Evolutionary conservation across 371 early-diverging fungal species (phyloP).

Genomic region (Lichtheimia ramosa): DNA sequence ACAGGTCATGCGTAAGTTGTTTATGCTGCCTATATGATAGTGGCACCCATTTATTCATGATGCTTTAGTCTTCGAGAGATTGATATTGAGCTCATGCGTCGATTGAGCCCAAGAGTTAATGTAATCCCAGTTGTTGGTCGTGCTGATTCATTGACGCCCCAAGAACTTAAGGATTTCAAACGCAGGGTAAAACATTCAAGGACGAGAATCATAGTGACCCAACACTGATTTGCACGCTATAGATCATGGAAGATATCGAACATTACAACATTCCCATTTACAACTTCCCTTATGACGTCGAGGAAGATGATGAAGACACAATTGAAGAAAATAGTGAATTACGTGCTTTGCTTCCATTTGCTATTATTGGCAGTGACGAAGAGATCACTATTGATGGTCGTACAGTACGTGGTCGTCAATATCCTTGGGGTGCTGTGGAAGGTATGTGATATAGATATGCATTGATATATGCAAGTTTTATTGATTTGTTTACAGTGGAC

Average conservation of each 20-base stretch:
- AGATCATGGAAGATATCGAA: constrained; percentile 91
- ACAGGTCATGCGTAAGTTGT: constrained; percentile 87
- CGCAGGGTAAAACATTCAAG: constrained; percentile 57
- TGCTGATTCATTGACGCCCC: constrained; percentile 75
- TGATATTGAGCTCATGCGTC: constrained; percentile 97
- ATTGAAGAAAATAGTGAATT: constrained; percentile 95
- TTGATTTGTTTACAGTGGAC: constrained; percentile 50
- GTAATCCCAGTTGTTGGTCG: constrained; percentile 92
- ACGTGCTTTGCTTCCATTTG: constrained; percentile 89
- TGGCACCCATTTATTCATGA: neutral
- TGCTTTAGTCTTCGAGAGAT: constrained; percentile 83
- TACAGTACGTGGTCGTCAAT: constrained; percentile 91
- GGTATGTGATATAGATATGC: constrained; percentile 22
- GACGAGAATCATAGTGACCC: neutral
- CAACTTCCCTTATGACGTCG: constrained; percentile 77
- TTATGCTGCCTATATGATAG: neutral
- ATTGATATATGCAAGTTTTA: neutral
- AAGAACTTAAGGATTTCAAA: constrained; percentile 79
- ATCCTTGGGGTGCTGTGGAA: constrained; percentile 99
- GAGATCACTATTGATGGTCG: constrained; percentile 78
- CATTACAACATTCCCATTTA: constrained; percentile 92
- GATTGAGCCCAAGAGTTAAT: constrained; percentile 90
- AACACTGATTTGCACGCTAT: neutral
- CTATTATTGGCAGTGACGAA: constrained; percentile 96
- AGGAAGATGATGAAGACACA: constrained; percentile 90